Percentiles rank a stretch among this genome's conserved stretches.
Conservation (phyloP, 2,329 filamentous ascomycete genomes). For the Dryadomyces sulphureus region DNA sequence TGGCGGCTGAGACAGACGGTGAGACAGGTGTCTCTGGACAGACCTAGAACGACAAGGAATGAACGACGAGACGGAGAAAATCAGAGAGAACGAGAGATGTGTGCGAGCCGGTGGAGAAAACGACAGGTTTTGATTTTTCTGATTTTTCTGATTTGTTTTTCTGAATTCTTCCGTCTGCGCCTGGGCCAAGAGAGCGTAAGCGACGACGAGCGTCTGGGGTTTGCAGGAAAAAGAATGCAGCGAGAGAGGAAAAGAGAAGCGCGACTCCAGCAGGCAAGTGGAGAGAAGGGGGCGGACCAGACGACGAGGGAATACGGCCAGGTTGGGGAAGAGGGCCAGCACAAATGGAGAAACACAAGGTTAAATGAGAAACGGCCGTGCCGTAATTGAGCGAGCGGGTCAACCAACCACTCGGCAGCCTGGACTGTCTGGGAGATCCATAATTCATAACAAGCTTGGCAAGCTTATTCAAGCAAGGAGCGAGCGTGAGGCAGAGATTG, state of each 20-base stretch:
- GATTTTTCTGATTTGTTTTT: neutral
- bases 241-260: neutral
- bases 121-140: neutral
- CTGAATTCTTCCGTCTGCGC: too few relatives aligned
- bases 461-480: neutral
- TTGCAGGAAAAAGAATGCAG: neutral
- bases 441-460: neutral
- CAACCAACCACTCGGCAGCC: neutral
- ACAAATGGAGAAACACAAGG: constrained; percentile 1
- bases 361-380: neutral
- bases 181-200: neutral
- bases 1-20: neutral
- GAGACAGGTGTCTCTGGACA: neutral
- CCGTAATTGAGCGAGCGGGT: neutral
- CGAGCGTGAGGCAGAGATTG: neutral
- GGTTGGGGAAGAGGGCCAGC: neutral
- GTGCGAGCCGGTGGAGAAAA: neutral
- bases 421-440: neutral
- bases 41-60: too few relatives aligned
- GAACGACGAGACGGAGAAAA: neutral
- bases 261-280: neutral
- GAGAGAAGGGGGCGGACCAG: neutral
- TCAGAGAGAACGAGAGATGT: neutral
- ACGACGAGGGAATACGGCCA: neutral
- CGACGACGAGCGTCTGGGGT: constrained; percentile 5